Evolutionary conservation across 2,329 filamentous ascomycete genomes (phyloP).

Genomic region (Arthrobotrys musiformis): DNA sequence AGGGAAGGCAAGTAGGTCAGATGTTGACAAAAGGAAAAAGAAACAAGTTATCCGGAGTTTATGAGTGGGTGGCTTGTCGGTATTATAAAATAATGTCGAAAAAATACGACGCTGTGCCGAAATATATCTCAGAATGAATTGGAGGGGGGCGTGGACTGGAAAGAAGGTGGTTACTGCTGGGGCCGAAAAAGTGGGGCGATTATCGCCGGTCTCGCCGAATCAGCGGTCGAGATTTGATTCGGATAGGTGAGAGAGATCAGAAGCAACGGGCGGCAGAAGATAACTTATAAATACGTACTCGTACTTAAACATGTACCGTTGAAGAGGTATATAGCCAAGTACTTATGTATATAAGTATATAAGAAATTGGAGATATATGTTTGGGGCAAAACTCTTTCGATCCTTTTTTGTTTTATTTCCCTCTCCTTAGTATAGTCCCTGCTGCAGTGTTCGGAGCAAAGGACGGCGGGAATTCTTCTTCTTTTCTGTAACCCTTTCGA

Average conservation of each 20-base stretch:
- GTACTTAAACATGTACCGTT: neutral
- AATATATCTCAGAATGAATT: conserved; percentile 39
- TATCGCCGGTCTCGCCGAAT: conserved; percentile 54
- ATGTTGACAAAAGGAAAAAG: conserved; percentile 16
- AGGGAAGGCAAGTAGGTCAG: neutral
- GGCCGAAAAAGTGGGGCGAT: conserved; percentile 52
- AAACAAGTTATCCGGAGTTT: conserved; percentile 14
- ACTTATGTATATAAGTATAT: neutral
- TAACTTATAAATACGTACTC: neutral
- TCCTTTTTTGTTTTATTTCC: neutral
- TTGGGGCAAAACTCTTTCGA: neutral
- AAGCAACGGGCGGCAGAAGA: conserved; percentile 27
- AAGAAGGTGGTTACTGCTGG: conserved; percentile 19
- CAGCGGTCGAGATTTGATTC: conserved; percentile 42
- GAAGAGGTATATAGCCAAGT: conserved; percentile 36
- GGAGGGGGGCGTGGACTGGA: neutral
- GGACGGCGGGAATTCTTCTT: conserved; percentile 4
- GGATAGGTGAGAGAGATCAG: conserved; percentile 33
- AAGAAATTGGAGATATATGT: neutral
- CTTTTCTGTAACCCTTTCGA: neutral
- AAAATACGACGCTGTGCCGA: conserved; percentile 22
- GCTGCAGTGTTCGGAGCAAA: conserved; percentile 18
- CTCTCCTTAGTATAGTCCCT: too few relatives aligned
- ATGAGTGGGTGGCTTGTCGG: conserved; percentile 30
- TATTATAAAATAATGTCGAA: conserved; percentile 34